Base-by-base conservation (phyloP, 768 basidiomycete species). In the Amanita fuliginea region DNA sequence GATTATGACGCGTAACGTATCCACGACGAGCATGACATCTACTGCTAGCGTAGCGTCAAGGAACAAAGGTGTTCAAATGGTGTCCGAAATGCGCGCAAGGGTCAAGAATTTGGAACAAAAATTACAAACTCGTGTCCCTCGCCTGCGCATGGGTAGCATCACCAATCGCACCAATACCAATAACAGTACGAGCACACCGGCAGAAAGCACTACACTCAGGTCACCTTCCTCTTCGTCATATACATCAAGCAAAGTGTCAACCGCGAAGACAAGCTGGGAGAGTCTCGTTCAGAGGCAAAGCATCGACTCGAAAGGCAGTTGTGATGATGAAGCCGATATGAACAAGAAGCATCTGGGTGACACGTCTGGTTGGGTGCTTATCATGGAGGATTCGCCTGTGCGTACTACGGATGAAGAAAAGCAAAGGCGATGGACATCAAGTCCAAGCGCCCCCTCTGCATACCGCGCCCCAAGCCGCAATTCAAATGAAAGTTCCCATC, bases 41-140 rank as follows among this genome's bases (percentile, higher is more conserved):
- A 65, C 61, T 36, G 70, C 68, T 19, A 72, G 72, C 47, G 75
- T 75, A 3, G 66, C 76, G 10, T 75, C 85, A 3, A 85, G 73
- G 68, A 89, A 76, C 62, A 85, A 81, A 61, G 89, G 88, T 22
- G 86, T 90, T 3, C 88, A 92, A 59, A 92, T 93, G 90, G 87
- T 91, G 4, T 84, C 86, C 19, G 90, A 92, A 61, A 89, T 93
- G 84, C 79, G 90, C 36, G 87, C 86, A 34, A 76, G 85, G 46
- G 88, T 92, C 26, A 80, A 73, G 59, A 85, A 82, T 56, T 66
- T 92, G 34, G 86, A 91, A 58, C 86, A 88, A 66, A 87, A 85
- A 65, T 86, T 92, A 40, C 86, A 90, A 58, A 88, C 86, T 39
- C 84, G 85, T 39, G 88, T 92, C 45, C 89, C 88, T 19, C 77